Base-by-base conservation (phyloP, 495 filamentous ascomycete genomes). In the Hypoxylon fragiforme region DNA sequence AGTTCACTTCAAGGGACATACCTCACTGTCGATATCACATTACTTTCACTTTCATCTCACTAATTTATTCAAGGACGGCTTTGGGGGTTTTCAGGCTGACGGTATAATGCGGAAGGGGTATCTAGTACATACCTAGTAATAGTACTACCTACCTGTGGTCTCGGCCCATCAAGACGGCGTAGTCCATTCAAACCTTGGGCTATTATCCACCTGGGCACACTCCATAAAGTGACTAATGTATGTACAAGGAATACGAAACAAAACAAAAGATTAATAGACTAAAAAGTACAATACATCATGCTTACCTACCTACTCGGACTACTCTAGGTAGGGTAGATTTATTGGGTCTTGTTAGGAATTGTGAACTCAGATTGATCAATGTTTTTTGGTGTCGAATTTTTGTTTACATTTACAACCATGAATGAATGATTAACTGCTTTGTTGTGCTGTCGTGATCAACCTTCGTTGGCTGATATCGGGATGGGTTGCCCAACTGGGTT, bases 401-500 rank as follows among this genome's bases (percentile, higher is more conserved):
- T n/a, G n/a, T n/a, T n/a, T n/a, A n/a, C n/a, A n/a, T n/a, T n/a
- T n/a, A n/a, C n/a, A n/a, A n/a, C n/a, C n/a, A n/a, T n/a, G n/a
- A n/a, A n/a, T n/a, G n/a, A n/a, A n/a, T n/a, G n/a, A n/a, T n/a
- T n/a, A n/a, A n/a, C n/a, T n/a, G n/a, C n/a, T 43, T 1, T 34
- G 28, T 31, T 44, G 11, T 5, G n/a, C 21, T 28, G 5, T 18
- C 40, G 40, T 31, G 22, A 40, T 19, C 19, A n/a, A 22, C n/a
- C 4, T 7, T 44, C 15, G 41, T 18, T 32, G 18, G 37, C 16
- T 35, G 16, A 16, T n/a, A 22, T 34, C 28, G 18, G 47, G 24
- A n/a, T n/a, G 28, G 35, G 21, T 32, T 56, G 56, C 57, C 37
- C 14, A 43, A 51, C 38, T 28, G 31, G 37, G 51, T 48, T 44